Conservation (phyloP, 768 basidiomycete species). For the Vararia minispora region DNA sequence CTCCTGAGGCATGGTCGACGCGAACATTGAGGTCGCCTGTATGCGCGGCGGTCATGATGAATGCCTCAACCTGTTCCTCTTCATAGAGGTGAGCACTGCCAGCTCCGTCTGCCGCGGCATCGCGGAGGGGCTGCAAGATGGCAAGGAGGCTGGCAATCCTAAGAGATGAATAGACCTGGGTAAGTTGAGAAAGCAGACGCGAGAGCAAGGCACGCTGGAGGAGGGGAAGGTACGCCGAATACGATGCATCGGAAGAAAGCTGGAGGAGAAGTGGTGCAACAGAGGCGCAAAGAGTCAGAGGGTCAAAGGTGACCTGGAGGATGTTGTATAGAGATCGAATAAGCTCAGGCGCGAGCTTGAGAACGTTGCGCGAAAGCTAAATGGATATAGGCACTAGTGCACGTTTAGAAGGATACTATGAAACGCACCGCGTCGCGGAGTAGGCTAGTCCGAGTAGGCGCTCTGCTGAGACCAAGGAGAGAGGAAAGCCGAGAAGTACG, state of each 20-base stretch:
- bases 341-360: slow-evolving; percentile 63
- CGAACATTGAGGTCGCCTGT: slow-evolving; percentile 78
- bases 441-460: slow-evolving; percentile 80
- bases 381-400: slow-evolving; percentile 2
- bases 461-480: slow-evolving; percentile 70
- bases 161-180: slow-evolving; percentile 86
- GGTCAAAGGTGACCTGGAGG: slow-evolving; percentile 90
- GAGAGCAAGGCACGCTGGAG: slow-evolving; percentile 87
- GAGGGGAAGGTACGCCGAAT: slow-evolving; percentile 78
- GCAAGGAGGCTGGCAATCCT: slow-evolving; percentile 66
- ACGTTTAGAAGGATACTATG: not conserved
- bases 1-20: slow-evolving; percentile 81
- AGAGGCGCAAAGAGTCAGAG: slow-evolving; percentile 68
- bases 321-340: slow-evolving; percentile 78
- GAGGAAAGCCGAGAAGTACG: slow-evolving; percentile 74
- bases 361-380: slow-evolving; percentile 72
- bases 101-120: slow-evolving; percentile 35
- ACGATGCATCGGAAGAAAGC: slow-evolving; percentile 45
- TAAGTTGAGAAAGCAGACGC: slow-evolving; percentile 81
- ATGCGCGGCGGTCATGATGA: slow-evolving; percentile 86
- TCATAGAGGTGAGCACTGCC: slow-evolving; percentile 32
- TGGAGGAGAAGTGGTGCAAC: slow-evolving; percentile 68
- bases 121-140: slow-evolving; percentile 67
- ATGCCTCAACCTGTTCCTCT: slow-evolving; percentile 77
- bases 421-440: slow-evolving; percentile 74